These are phyloP conservation scores for Decorospora gaudefroyi DNA, from an alignment of 2,329 filamentous ascomycete genomes.

Conservation along the genomic window DNA sequence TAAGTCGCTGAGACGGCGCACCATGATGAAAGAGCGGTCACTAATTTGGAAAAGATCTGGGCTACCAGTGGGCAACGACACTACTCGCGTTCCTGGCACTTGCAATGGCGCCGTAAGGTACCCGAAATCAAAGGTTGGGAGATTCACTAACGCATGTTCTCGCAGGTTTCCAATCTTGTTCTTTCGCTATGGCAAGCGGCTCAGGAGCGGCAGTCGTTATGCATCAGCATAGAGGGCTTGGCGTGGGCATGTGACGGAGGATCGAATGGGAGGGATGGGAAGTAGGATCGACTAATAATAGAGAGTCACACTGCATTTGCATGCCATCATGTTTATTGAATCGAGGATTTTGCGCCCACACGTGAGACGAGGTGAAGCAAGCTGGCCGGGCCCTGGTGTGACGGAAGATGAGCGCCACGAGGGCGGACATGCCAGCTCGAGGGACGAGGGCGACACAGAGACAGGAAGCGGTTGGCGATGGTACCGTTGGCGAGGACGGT, in stretches of 20 bases:
- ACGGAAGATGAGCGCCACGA: constrained; percentile 43
- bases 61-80: constrained; percentile 57
- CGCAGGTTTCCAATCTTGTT: constrained; percentile 53
- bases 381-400: constrained; percentile 36
- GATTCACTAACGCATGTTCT: constrained; percentile 40
- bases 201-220: constrained; percentile 55
- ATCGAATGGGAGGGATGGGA: constrained; percentile 11
- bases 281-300: constrained; percentile 38
- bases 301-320: constrained; percentile 43
- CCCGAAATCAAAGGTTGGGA: constrained; percentile 32
- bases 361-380: constrained; percentile 46
- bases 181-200: constrained; percentile 55
- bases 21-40: constrained; percentile 51
- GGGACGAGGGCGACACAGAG: constrained; percentile 30
- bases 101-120: constrained; percentile 53
- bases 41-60: constrained; percentile 50
- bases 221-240: constrained; percentile 45
- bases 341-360: constrained; percentile 36
- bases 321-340: constrained; percentile 44
- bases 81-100: constrained; percentile 55
- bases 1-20: constrained; percentile 45
- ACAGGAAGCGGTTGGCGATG: constrained; percentile 29
- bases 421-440: constrained; percentile 41
- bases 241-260: constrained; percentile 17
- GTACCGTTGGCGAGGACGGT: constrained; percentile 30